Percentiles rank a stretch among this genome's conserved stretches.
Conservation (phyloP, 78 protist genomes). For the Cavenderia fasciculata region DNA sequence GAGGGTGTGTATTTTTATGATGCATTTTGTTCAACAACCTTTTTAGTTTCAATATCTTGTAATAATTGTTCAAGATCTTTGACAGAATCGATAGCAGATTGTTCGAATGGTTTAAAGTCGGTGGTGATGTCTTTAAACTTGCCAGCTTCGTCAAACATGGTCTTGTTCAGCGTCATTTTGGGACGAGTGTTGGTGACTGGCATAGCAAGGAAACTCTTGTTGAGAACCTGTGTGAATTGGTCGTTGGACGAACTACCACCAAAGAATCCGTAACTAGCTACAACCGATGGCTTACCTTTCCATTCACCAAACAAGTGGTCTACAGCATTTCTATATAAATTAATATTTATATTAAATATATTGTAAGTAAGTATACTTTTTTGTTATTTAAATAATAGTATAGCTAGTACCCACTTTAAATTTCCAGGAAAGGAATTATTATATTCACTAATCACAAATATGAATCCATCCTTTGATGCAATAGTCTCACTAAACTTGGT, state of each 20-base stretch:
- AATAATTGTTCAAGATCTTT: no score
- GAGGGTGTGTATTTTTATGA: no score
- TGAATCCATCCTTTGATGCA: not conserved
- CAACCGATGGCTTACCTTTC: not conserved
- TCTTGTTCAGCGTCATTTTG: not conserved
- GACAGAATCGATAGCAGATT: no score
- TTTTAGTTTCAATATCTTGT: no score
- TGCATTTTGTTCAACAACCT: no score
- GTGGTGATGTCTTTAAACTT: not conserved
- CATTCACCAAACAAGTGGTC: not conserved
- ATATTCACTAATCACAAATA: slow-evolving; percentile 1
- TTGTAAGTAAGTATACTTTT: no score
- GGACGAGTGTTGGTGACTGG: not conserved
- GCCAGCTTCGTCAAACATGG: not conserved
- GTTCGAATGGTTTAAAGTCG: no score
- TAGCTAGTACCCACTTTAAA: no score
- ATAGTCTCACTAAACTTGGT: no score
- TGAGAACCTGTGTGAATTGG: not conserved
- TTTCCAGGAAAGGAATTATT: not conserved
- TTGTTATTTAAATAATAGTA: no score
- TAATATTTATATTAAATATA: no score
- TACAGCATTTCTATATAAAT: no score
- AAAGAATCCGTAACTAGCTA: not conserved
- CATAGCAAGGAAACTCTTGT: not conserved
- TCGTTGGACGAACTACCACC: not conserved